These are phyloP conservation scores for Zizania palustris DNA, from an alignment of 202 grass and related monocot species.

Conservation along the genomic window DNA sequence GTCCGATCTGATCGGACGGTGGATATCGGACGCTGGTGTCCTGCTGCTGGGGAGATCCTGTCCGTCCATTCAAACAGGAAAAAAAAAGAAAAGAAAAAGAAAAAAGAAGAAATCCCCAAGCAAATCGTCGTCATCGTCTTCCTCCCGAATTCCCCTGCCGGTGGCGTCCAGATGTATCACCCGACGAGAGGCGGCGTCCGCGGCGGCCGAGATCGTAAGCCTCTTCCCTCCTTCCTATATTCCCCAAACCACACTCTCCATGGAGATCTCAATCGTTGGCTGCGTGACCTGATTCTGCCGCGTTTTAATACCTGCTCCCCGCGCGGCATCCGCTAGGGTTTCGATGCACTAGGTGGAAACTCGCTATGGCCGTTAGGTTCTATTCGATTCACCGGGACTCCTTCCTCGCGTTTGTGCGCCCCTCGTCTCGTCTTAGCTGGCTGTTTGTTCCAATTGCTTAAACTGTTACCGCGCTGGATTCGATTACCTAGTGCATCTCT, in stretches of 20 bases:
- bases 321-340: slow-evolving; percentile 32
- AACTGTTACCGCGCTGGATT: background rate
- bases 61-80: background rate
- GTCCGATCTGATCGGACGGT: background rate
- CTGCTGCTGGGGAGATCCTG: too few species aligned
- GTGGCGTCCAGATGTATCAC: slow-evolving; percentile 68
- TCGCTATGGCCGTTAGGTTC: background rate
- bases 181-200: slow-evolving; percentile 96
- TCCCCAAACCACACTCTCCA: background rate
- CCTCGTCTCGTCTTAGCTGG: background rate
- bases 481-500: background rate
- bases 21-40: background rate
- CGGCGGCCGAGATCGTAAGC: slow-evolving; percentile 93
- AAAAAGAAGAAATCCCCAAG: background rate
- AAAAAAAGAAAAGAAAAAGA: background rate
- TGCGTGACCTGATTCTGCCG: background rate
- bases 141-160: background rate
- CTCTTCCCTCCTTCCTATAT: background rate
- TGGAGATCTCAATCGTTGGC: background rate
- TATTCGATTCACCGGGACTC: background rate
- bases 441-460: background rate
- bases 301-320: background rate
- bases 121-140: background rate
- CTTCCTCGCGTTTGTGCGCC: background rate
- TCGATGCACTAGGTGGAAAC: slow-evolving; percentile 6